Evolutionary conservation across 2,329 filamentous ascomycete species (phyloP), one percentile per base, ranked within the genome.

Genomic region (Cryphonectria carpinicola): DNA sequence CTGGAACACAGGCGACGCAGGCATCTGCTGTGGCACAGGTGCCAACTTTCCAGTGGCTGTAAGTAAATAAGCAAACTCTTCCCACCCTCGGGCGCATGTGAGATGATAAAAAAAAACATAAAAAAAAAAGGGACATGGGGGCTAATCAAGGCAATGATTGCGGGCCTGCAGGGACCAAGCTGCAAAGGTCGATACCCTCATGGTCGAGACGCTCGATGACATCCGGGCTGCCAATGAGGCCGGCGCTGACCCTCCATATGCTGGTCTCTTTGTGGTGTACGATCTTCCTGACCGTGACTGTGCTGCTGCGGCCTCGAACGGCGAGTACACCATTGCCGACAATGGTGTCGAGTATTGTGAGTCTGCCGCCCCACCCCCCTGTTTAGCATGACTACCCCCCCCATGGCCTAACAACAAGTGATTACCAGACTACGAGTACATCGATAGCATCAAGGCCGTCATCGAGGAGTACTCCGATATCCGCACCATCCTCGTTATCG

Each of bases 201-300:
- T 88, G 77, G 78, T 81, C 28, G 73, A 77, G 35, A 86, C 84
- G 28, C 80, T 89, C 32, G 78, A 70, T 19, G 76, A 80, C 43
- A 80, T 81, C 71, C 78, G 77, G 46, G 67, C 74, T 11, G 76
- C 76, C 69, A 79, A 82, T 73, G 71, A 78, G 65, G 78, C 76
- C 19, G 63, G 63, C 3, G 63, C 63, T 25, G 35, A 28, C 63
- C 63, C 63, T 35, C 77, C 81, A 11, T 84, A 86, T 70, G 83
- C 82, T 17, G 85, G 82, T 10, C 81, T 83, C 65, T 82, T 88
- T 61, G 86, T 88, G 65, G 83, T 89, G 69, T 89, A 89, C 76
- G 83, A 88, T 77, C 82, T 89, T 2, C 87, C 87, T 17, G 85
- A 87, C 76, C 85, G 87, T 77, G 87, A 89, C 79, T 89, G 87